Conservation (phyloP, 1,284 basidiomycete species). For the Erythrobasidium hasegawianum region DNA sequence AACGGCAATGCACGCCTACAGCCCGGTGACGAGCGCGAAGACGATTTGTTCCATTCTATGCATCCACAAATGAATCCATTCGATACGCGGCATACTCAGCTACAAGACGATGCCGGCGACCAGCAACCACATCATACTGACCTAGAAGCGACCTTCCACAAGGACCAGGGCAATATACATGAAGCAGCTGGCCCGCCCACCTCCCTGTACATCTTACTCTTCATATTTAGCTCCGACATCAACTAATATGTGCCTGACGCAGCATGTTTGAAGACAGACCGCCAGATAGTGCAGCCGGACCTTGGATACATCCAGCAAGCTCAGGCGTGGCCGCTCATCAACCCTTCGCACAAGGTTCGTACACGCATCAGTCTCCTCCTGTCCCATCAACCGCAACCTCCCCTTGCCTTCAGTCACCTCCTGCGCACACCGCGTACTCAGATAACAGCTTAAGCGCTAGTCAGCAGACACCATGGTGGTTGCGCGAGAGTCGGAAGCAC, state of each 20-base stretch:
- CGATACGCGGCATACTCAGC: neutral
- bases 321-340: too few species aligned
- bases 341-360: neutral
- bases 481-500: conserved; percentile 21
- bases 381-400: neutral
- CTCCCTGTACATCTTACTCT: neutral
- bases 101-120: neutral
- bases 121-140: neutral
- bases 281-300: neutral
- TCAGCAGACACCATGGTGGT: conserved; percentile 21
- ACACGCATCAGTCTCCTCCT: neutral
- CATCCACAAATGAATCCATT: too few species aligned
- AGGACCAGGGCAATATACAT: neutral
- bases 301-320: neutral
- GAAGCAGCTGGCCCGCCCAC: neutral
- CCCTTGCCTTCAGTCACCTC: neutral
- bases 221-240: neutral
- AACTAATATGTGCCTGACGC: neutral
- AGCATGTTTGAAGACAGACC: neutral
- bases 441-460: conserved; percentile 3
- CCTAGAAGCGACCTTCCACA: neutral
- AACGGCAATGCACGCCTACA: too few species aligned
- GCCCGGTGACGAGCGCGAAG: too few species aligned
- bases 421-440: conserved; percentile 5
- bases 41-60: too few species aligned